Evolutionary conservation across 2,329 filamentous ascomycete species (phyloP).

Genomic region (Cadophora sp.): DNA sequence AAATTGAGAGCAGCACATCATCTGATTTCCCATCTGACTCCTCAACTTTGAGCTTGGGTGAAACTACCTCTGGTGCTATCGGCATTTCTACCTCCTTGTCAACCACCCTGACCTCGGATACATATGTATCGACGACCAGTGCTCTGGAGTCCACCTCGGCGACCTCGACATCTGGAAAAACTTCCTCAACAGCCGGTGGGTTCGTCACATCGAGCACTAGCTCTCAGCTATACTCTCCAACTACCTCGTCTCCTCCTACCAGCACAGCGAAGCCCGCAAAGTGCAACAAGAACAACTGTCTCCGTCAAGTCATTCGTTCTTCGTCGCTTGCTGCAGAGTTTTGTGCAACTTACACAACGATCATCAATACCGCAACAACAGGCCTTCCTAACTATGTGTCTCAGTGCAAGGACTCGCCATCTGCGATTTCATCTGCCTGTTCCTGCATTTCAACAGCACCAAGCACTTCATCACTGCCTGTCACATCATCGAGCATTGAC

Average conservation of each 20-base stretch:
- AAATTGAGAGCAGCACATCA: constrained; percentile 14
- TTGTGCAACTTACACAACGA: constrained; percentile 39
- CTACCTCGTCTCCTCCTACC: constrained; percentile 14
- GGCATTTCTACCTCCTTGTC: constrained; percentile 19
- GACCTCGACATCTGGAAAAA: constrained; percentile 9
- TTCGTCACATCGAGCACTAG: not conserved
- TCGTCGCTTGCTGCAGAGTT: constrained; percentile 31
- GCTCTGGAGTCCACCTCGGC: not conserved
- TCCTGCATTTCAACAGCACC: constrained; percentile 31
- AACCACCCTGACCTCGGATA: not conserved
- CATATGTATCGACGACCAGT: constrained; percentile 7
- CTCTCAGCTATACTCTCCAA: constrained; percentile 12
- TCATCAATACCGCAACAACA: constrained; percentile 30
- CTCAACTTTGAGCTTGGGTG: not conserved
- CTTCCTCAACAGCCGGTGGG: constrained; percentile 1
- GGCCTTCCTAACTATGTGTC: constrained; percentile 37
- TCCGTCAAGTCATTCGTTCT: constrained; percentile 35
- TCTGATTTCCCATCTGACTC: not conserved
- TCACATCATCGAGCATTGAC: not conserved
- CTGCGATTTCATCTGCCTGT: constrained; percentile 37
- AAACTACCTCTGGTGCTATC: constrained; percentile 19
- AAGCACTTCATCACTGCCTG: not conserved
- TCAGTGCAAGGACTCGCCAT: constrained; percentile 32
- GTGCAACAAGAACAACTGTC: constrained; percentile 39
- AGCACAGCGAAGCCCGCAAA: constrained; percentile 22